Evolutionary conservation across 73 alveolate species (phyloP), one percentile per base, ranked within the genome.

Genomic region (Effrenium voratum): DNA sequence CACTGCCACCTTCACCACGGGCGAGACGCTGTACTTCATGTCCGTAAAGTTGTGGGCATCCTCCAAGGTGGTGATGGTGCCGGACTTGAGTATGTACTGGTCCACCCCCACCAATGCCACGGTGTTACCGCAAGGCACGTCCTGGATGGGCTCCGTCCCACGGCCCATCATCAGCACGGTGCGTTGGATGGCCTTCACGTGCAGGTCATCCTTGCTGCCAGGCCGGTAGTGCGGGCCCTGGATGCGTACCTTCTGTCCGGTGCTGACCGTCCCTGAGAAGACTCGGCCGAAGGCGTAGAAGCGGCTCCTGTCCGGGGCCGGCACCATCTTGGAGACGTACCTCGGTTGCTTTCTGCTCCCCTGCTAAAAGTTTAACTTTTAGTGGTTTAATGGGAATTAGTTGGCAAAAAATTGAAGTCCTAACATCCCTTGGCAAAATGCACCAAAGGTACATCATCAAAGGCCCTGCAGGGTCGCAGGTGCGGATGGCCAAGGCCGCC

Each of bases 381-480:
- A n/a, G n/a, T n/a, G n/a, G n/a, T n/a, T n/a, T n/a, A n/a, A n/a
- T n/a, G n/a, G n/a, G n/a, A n/a, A n/a, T n/a, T n/a, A n/a, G n/a
- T n/a, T n/a, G n/a, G n/a, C n/a, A n/a, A n/a, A n/a, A n/a, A n/a
- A n/a, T n/a, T n/a, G n/a, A n/a, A n/a, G n/a, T n/a, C n/a, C n/a
- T n/a, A n/a, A n/a, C n/a, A n/a, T n/a, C n/a, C n/a, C n/a, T n/a
- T n/a, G n/a, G n/a, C n/a, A n/a, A n/a, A n/a, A n/a, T n/a, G n/a
- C n/a, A n/a, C n/a, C n/a, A n/a, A n/a, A n/a, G n/a, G n/a, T 99
- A 99, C 99, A 99, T 98, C 99, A 99, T 99, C 80, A 99, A 93
- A 32, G 99, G 99, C 15, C 99, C 99, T 10, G 99, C 82, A 2
- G 99, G 99, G 99, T 99, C 99, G 93, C 99, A 99, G 93, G 94